phyloP scores from a whole-genome alignment of 2,329 filamentous ascomycete species.

The Thelonectria discophora region DNA sequence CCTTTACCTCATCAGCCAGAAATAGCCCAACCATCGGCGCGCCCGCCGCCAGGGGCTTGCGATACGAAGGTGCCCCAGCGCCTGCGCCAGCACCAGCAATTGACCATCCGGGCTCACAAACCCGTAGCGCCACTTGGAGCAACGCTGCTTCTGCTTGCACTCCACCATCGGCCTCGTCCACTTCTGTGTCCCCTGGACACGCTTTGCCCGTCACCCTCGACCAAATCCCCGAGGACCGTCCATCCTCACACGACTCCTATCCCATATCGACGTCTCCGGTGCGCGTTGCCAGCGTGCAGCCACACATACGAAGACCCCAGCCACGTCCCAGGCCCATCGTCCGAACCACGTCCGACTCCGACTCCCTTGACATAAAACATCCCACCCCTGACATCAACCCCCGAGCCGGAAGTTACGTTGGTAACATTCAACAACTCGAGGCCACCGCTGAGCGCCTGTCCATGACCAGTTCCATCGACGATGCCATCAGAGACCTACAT shows the following conservation, averaged over 20 bases:
- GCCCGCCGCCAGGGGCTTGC: slow-evolving; percentile 34
- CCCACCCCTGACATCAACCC: slow-evolving; percentile 70
- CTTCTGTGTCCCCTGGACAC: slow-evolving; percentile 35
- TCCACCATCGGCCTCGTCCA: slow-evolving; percentile 23
- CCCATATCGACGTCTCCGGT: slow-evolving; percentile 43
- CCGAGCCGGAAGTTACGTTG: slow-evolving; percentile 68
- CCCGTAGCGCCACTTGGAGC: slow-evolving; percentile 34
- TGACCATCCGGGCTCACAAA: slow-evolving; percentile 29
- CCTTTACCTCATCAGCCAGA: slow-evolving; percentile 32
- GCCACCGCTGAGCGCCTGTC: slow-evolving; percentile 79
- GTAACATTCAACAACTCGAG: slow-evolving; percentile 78
- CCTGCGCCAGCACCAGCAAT: slow-evolving; percentile 33
- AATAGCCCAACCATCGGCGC: slow-evolving; percentile 40
- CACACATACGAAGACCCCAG: slow-evolving; percentile 54
- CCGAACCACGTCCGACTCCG: slow-evolving; percentile 56
- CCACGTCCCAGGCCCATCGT: slow-evolving; percentile 57
- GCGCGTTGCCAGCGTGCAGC: slow-evolving; percentile 51
- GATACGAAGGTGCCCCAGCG: slow-evolving; percentile 40
- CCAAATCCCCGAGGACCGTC: slow-evolving; percentile 28
- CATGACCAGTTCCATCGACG: slow-evolving; percentile 77
- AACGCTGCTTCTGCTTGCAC: slow-evolving; percentile 31
- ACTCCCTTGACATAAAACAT: slow-evolving; percentile 60
- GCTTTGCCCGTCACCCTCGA: slow-evolving; percentile 24
- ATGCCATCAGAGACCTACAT: slow-evolving; percentile 79
- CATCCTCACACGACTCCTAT: slow-evolving; percentile 26